A percentile compares a stretch with the other conserved stretches of the same genome.
These are phyloP conservation scores for Colletotrichum tamarilloi DNA, from an alignment of 2,329 filamentous ascomycete genomes.

Conservation along the genomic window DNA sequence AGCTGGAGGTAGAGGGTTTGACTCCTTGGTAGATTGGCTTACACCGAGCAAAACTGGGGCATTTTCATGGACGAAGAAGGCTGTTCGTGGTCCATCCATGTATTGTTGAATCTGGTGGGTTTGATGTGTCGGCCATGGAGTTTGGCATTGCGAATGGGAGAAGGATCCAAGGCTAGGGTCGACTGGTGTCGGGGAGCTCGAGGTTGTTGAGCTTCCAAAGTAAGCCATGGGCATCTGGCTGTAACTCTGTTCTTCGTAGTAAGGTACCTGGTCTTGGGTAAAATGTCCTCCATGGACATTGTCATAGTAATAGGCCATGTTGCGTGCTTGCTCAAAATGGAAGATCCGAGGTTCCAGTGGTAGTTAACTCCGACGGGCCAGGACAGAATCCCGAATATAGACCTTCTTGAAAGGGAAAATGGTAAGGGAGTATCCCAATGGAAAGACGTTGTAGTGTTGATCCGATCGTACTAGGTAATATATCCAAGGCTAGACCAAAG, in stretches of 20 bases:
- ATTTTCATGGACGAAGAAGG: conserved; percentile 30
- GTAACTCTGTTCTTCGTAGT: conserved; percentile 19
- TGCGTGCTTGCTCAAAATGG: background rate
- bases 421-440: background rate
- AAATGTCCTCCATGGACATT: conserved; percentile 14
- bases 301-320: conserved; percentile 16
- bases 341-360: background rate
- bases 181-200: conserved; percentile 7
- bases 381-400: background rate
- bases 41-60: conserved; percentile 15
- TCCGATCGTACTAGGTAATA: background rate
- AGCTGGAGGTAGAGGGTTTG: conserved; percentile 38
- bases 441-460: background rate
- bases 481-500: background rate
- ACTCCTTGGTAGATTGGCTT: background rate
- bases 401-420: background rate
- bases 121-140: conserved; percentile 16
- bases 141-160: conserved; percentile 16
- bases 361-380: background rate
- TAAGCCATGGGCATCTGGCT: conserved; percentile 12
- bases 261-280: conserved; percentile 4
- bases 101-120: conserved; percentile 33
- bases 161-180: conserved; percentile 22
- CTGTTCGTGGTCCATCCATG: conserved; percentile 22
- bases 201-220: background rate